A percentile compares a stretch with the other conserved stretches of the same genome.
Evolutionary conservation across 202 grass and related monocot genomes (phyloP).

Genomic region (Zoysia matrella): DNA sequence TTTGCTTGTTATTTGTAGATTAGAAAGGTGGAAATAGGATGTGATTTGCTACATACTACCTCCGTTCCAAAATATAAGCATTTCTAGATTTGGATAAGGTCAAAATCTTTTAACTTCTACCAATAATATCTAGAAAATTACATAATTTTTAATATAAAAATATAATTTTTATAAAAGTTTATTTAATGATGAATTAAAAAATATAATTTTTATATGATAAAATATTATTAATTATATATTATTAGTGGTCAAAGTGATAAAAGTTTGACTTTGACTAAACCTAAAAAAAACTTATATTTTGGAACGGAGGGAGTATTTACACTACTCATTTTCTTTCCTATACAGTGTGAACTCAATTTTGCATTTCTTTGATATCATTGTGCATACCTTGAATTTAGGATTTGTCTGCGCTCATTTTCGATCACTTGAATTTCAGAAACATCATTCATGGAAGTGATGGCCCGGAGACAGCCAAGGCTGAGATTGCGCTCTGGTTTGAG

Average conservation of each 20-base stretch:
- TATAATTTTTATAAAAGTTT: too few species aligned
- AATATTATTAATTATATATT: too few species aligned
- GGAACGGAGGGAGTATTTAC: too few species aligned
- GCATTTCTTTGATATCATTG: slow-evolving; percentile 14
- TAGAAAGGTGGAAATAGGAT: not conserved
- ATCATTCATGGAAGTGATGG: slow-evolving; percentile 96
- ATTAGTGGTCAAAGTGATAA: too few species aligned
- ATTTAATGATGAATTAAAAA: too few species aligned
- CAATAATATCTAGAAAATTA: too few species aligned
- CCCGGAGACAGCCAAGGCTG: slow-evolving; percentile 84
- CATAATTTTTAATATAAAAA: too few species aligned
- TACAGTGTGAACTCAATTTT: not conserved
- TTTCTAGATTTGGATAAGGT: too few species aligned
- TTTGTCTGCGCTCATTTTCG: slow-evolving; percentile 3
- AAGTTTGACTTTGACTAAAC: too few species aligned
- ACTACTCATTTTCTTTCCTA: not conserved
- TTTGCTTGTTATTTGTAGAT: not conserved
- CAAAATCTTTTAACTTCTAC: too few species aligned
- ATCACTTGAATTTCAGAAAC: slow-evolving; percentile 56
- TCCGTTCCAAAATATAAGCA: not conserved
- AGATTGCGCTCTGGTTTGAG: slow-evolving; percentile 1
- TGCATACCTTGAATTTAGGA: not conserved
- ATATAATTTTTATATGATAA: too few species aligned
- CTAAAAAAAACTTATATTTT: too few species aligned
- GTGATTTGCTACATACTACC: not conserved